Evolutionary conservation across 768 basidiomycete genomes (phyloP).

Genomic region (Ramaria rubella): DNA sequence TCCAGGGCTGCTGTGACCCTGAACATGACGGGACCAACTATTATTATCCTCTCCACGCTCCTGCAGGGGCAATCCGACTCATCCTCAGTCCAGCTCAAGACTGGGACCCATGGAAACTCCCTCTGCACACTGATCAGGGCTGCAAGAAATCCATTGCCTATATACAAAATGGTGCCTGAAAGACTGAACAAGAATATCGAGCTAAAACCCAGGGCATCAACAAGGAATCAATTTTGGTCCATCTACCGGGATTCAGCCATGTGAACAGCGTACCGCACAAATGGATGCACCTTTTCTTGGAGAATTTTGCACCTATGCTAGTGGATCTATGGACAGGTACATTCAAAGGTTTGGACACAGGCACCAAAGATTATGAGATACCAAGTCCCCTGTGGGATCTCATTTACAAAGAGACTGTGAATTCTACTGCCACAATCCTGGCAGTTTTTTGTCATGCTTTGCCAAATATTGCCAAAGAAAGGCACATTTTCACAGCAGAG

Average conservation of each 20-base stretch:
- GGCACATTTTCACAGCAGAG: constrained; percentile 20
- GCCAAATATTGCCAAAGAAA: constrained; percentile 13
- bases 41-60: not conserved
- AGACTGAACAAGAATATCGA: not conserved
- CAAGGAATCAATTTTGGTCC: not conserved
- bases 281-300: constrained; percentile 44
- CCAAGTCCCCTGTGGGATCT: constrained; percentile 31
- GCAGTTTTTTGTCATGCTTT: constrained; percentile 19
- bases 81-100: not conserved
- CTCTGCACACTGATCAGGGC: not conserved
- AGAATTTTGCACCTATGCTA: constrained; percentile 38
- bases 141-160: not conserved
- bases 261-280: constrained; percentile 36
- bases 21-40: not conserved
- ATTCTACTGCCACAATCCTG: constrained; percentile 17
- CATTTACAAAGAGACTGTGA: constrained; percentile 29
- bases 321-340: constrained; percentile 34
- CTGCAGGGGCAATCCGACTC: not conserved
- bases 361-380: not conserved
- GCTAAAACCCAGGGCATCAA: not conserved
- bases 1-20: constrained; percentile 1
- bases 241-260: constrained; percentile 26
- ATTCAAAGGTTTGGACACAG: constrained; percentile 31
- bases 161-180: not conserved
- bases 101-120: not conserved